Conservation (phyloP, 345 rosid species). For the Ceriops decandra region DNA sequence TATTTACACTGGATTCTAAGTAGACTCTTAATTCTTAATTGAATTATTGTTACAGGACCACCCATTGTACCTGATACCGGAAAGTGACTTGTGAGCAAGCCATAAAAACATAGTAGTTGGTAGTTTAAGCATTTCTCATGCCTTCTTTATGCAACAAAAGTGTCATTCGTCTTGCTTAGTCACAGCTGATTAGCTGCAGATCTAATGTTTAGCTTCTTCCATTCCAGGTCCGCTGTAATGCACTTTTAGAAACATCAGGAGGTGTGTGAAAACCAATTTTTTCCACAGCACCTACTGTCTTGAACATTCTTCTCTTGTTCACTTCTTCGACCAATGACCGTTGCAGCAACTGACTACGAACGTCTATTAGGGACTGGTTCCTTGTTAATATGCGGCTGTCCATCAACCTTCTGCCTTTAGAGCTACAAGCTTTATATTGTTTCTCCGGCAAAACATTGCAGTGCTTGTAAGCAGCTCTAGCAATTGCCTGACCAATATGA, state of each 20-base stretch:
- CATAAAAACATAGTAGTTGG: not conserved
- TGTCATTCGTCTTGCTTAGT: not conserved
- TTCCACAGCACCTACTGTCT: slow-evolving; percentile 74
- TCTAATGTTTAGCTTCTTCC: slow-evolving; percentile 18
- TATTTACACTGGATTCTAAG: not conserved
- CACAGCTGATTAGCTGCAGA: not conserved
- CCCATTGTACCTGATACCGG: not conserved
- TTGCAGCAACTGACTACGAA: slow-evolving; percentile 55
- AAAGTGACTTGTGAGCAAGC: not conserved
- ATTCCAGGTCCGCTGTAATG: slow-evolving; percentile 20
- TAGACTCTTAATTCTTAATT: not conserved
- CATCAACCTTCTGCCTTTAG: slow-evolving; percentile 31
- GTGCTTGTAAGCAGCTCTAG: slow-evolving; percentile 26
- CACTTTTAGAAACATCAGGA: slow-evolving; percentile 30
- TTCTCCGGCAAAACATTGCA: slow-evolving; percentile 32
- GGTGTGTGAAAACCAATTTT: slow-evolving; percentile 66
- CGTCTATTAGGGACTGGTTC: slow-evolving; percentile 62
- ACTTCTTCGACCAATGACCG: slow-evolving; percentile 60
- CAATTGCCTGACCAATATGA: slow-evolving; percentile 18
- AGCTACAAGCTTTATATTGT: slow-evolving; percentile 31
- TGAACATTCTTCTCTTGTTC: slow-evolving; percentile 50
- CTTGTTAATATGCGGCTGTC: slow-evolving; percentile 39
- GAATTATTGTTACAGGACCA: not conserved
- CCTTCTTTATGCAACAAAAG: slow-evolving; percentile 9
- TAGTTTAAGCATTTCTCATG: slow-evolving; percentile 3